A percentile compares a stretch with the other conserved stretches of the same genome.
These are phyloP conservation scores for Scenedesmus sp. DNA, from an alignment of 163 green algal species.

Conservation along the genomic window DNA sequence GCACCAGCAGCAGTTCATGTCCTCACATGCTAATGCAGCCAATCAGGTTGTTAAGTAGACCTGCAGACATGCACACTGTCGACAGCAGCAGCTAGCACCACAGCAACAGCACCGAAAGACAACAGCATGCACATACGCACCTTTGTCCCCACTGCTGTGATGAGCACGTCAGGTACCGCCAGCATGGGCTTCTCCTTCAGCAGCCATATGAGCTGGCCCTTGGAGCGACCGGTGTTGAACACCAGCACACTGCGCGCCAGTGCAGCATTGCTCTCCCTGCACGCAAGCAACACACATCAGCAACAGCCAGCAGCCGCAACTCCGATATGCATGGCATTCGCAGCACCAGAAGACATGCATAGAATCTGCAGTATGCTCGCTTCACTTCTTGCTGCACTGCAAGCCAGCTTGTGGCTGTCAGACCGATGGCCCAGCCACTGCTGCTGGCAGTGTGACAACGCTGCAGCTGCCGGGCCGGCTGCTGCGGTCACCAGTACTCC, in stretches of 20 bases:
- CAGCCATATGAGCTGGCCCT: constrained; percentile 84
- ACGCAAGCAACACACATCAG: not conserved
- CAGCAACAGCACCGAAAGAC: not conserved
- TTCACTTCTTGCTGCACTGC: no score
- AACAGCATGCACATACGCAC: not conserved
- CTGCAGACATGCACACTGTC: not conserved
- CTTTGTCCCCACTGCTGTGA: constrained; percentile 87
- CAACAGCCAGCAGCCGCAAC: not conserved
- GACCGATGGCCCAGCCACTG: not conserved
- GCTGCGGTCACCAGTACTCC: constrained; percentile 32
- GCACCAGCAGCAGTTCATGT: not conserved
- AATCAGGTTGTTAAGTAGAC: no score
- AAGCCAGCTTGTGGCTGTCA: not conserved
- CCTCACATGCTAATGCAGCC: no score
- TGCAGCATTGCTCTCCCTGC: constrained; percentile 74
- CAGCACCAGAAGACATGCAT: no score
- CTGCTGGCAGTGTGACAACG: not conserved
- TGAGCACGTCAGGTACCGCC: constrained; percentile 87
- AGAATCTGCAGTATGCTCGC: no score
- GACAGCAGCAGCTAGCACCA: not conserved
- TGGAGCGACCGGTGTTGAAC: constrained; percentile 91
- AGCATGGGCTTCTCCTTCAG: constrained; percentile 83
- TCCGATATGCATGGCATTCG: not conserved
- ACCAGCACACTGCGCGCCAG: constrained; percentile 85
- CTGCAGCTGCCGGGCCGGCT: not conserved